Conservation (phyloP, 2,329 filamentous ascomycete genomes). For the Orbilia quercus region DNA sequence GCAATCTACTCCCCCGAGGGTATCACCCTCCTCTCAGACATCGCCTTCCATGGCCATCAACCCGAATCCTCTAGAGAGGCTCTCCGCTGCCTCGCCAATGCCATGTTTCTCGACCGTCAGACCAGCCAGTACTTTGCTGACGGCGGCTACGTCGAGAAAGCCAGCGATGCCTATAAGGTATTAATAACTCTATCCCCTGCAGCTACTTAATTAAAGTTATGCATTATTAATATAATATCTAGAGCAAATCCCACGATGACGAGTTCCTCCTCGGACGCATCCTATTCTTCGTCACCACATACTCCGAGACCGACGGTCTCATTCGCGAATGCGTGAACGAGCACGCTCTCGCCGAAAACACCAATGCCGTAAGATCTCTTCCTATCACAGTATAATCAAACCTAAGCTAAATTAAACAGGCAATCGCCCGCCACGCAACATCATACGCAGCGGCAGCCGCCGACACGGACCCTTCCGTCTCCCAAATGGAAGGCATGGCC, state of each 20-base stretch:
- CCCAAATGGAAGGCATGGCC: conserved; percentile 79
- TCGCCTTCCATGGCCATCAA: conserved; percentile 71
- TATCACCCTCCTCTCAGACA: conserved; percentile 80
- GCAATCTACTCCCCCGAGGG: conserved; percentile 84
- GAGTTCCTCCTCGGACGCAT: conserved; percentile 87
- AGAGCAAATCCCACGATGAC: conserved; percentile 79
- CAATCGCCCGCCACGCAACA: conserved; percentile 75
- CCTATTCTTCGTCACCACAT: conserved; percentile 82
- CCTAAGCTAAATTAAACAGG: conserved; percentile 40
- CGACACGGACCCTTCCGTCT: conserved; percentile 38
- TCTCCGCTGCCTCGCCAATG: conserved; percentile 85
- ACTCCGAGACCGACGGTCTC: conserved; percentile 72
- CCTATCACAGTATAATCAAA: too few relatives aligned
- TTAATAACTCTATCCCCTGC: conserved; percentile 3
- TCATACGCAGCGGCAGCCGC: conserved; percentile 63
- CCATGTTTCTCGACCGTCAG: conserved; percentile 75
- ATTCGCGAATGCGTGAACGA: conserved; percentile 73
- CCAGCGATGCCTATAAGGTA: conserved; percentile 76
- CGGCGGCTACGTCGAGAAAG: conserved; percentile 73
- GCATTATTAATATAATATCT: conserved; percentile 32
- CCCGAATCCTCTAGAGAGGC: conserved; percentile 76
- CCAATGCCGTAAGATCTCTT: conserved; percentile 67
- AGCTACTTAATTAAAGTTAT: background rate
- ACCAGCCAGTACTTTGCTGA: conserved; percentile 80
- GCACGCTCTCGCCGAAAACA: conserved; percentile 74